These are phyloP conservation scores for Paramyrothecium sp. DNA, from an alignment of 2,329 filamentous ascomycete species.

Conservation along the genomic window DNA sequence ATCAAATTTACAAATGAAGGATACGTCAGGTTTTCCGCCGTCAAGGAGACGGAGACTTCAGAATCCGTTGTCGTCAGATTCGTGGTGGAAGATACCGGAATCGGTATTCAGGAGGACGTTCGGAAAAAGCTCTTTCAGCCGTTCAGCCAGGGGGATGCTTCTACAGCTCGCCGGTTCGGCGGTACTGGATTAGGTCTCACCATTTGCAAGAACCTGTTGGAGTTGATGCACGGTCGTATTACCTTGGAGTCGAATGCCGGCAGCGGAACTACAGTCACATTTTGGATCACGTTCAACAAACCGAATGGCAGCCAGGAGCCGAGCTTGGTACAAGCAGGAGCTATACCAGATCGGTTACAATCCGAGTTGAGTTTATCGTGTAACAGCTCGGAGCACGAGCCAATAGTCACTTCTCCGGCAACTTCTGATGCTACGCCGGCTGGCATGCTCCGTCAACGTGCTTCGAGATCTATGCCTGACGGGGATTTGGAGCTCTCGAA, in stretches of 20 bases:
- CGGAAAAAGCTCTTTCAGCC: slow-evolving; percentile 72
- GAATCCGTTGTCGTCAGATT: slow-evolving; percentile 70
- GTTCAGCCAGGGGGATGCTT: slow-evolving; percentile 80
- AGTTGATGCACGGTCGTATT: slow-evolving; percentile 78
- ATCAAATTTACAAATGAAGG: slow-evolving; percentile 74
- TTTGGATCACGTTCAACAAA: slow-evolving; percentile 76
- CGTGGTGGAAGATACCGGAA: slow-evolving; percentile 73
- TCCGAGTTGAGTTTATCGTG: slow-evolving; percentile 64
- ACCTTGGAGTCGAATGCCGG: slow-evolving; percentile 65
- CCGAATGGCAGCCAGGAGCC: slow-evolving; percentile 49
- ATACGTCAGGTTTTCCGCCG: slow-evolving; percentile 64
- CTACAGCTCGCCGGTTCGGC: slow-evolving; percentile 75
- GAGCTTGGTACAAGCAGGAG: slow-evolving; percentile 59
- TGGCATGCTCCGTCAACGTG: not conserved
- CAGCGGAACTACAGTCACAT: slow-evolving; percentile 69
- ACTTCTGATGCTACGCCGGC: slow-evolving; percentile 21
- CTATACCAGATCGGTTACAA: slow-evolving; percentile 66
- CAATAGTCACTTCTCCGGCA: slow-evolving; percentile 39
- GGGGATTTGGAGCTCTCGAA: slow-evolving; percentile 48
- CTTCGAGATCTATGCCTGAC: slow-evolving; percentile 18
- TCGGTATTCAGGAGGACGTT: slow-evolving; percentile 78
- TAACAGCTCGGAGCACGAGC: slow-evolving; percentile 63
- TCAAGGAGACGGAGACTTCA: slow-evolving; percentile 60
- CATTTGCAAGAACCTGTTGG: slow-evolving; percentile 77
- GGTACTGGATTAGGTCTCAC: slow-evolving; percentile 77